Conservation (phyloP, 768 basidiomycete species). For the Hysterangium stoloniferum region DNA sequence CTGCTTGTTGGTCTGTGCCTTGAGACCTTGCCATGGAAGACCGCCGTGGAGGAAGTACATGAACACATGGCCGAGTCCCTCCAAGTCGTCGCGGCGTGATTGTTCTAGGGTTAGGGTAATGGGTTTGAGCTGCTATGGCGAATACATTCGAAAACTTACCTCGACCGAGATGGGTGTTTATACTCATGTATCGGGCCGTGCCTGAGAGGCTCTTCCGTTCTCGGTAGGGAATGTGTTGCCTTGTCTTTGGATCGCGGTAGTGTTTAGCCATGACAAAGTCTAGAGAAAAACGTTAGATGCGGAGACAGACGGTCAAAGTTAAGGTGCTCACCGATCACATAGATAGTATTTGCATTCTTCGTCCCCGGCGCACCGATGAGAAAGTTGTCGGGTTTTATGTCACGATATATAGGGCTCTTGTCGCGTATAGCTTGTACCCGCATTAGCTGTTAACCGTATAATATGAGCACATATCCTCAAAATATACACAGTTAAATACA, state of each 20-base stretch:
- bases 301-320: constrained; percentile 4
- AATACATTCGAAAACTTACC: constrained; percentile 41
- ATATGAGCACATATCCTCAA: background rate
- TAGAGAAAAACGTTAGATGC: constrained; percentile 21
- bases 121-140: background rate
- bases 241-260: constrained; percentile 96
- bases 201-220: constrained; percentile 96
- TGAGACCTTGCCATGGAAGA: constrained; percentile 95
- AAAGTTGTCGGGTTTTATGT: constrained; percentile 99
- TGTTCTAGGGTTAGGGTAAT: constrained; percentile 24
- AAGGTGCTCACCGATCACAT: constrained; percentile 67
- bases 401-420: constrained; percentile 56
- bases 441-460: constrained; percentile 53
- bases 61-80: constrained; percentile 97
- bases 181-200: constrained; percentile 98
- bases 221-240: constrained; percentile 97
- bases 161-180: constrained; percentile 96
- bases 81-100: constrained; percentile 91
- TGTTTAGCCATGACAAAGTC: constrained; percentile 99
- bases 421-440: constrained; percentile 93
- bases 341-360: constrained; percentile 81
- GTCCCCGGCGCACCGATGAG: constrained; percentile 90
- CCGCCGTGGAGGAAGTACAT: constrained; percentile 98
- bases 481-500: constrained; percentile 24
- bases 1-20: constrained; percentile 98